Evolutionary conservation across 2,329 filamentous ascomycete genomes (phyloP).

Genomic region (Sarocladium oryzae): DNA sequence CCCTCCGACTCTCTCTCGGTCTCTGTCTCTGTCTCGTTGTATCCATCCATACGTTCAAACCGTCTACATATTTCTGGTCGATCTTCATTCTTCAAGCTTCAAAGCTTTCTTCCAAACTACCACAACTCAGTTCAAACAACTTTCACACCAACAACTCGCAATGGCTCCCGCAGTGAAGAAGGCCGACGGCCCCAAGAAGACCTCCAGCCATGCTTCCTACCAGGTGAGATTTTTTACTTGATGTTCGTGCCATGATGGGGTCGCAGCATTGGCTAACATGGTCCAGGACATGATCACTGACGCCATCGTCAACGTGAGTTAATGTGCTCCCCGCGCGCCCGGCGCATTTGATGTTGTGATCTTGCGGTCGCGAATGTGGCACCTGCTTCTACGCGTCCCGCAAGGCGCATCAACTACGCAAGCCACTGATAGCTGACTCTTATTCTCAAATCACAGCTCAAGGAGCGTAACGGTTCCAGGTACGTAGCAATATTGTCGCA

Average conservation of each 20-base stretch:
- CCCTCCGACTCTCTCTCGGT: constrained; percentile 29
- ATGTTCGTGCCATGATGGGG: neutral
- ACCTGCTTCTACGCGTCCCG: constrained; percentile 15
- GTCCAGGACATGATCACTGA: constrained; percentile 56
- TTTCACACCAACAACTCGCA: constrained; percentile 22
- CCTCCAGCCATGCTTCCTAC: constrained; percentile 49
- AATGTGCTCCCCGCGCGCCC: constrained; percentile 17
- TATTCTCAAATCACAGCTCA: constrained; percentile 38
- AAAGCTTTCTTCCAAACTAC: constrained; percentile 19
- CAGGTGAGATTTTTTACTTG: constrained; percentile 40
- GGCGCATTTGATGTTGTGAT: neutral
- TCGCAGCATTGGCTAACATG: neutral
- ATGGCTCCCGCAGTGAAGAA: constrained; percentile 48
- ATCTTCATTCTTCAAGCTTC: constrained; percentile 15
- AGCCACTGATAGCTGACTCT: constrained; percentile 5
- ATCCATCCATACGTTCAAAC: constrained; percentile 13
- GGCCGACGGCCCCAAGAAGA: constrained; percentile 37
- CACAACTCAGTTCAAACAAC: constrained; percentile 16
- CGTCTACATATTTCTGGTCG: constrained; percentile 18
- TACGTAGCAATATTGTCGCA: constrained; percentile 18
- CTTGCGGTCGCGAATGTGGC: constrained; percentile 22
- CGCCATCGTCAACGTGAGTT: constrained; percentile 54
- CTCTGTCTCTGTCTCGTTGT: constrained; percentile 25
- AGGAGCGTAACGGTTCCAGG: constrained; percentile 53
- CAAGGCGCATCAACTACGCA: no score